A percentile compares a stretch with the other conserved stretches of the same genome.
These are phyloP conservation scores for Polyporus tsugae DNA, from an alignment of 1,284 basidiomycete genomes.

Conservation along the genomic window DNA sequence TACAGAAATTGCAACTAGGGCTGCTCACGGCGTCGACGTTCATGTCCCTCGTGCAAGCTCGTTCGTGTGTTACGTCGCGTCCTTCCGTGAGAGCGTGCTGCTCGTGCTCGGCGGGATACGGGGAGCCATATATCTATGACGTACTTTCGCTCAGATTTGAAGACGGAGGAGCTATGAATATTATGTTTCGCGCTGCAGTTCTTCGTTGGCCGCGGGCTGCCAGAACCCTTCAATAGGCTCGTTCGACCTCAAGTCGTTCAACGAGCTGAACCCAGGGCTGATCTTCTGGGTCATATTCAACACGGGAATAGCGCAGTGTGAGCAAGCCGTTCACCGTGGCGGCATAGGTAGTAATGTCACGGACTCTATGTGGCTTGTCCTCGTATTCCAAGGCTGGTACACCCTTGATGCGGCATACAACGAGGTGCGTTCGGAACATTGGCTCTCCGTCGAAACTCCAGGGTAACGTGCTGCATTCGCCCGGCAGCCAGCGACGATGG, in stretches of 20 bases:
- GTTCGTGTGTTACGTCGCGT: constrained; percentile 75
- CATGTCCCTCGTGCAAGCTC: constrained; percentile 85
- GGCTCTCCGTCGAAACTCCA: background rate
- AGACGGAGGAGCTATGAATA: background rate
- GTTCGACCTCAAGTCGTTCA: constrained; percentile 98
- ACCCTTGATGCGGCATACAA: constrained; percentile 90
- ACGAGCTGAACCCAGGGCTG: constrained; percentile 93
- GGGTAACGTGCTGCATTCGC: background rate
- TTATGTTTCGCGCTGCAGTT: no score
- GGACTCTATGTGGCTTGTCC: constrained; percentile 92
- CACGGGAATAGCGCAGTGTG: constrained; percentile 91
- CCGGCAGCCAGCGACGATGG: constrained; percentile 83
- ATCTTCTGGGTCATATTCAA: constrained; percentile 95
- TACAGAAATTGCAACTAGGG: constrained; percentile 94
- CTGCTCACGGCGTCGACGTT: constrained; percentile 85
- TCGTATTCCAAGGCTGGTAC: constrained; percentile 90
- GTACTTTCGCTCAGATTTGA: constrained; percentile 57
- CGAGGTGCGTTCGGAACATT: constrained; percentile 63
- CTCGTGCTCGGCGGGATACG: constrained; percentile 91
- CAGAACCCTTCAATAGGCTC: constrained; percentile 90
- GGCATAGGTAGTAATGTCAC: constrained; percentile 73
- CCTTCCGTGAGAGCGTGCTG: constrained; percentile 74
- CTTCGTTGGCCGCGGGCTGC: constrained; percentile 94
- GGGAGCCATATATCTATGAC: constrained; percentile 89
- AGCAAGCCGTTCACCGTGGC: constrained; percentile 84